Evolutionary conservation across 129 eudicot genomes (phyloP), one percentile per base, ranked within the genome.

Genomic region (Lactuca sativa): DNA sequence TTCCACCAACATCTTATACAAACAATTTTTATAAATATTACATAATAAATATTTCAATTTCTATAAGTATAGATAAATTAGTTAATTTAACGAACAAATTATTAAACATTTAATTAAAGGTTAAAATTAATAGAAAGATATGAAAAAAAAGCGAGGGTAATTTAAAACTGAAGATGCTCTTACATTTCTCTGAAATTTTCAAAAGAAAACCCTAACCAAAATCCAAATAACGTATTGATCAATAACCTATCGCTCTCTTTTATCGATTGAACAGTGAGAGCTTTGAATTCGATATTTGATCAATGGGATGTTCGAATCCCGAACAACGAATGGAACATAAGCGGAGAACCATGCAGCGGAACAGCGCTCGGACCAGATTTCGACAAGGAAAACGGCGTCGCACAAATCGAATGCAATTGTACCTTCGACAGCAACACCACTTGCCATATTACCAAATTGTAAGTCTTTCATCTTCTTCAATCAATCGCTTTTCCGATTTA

Each of bases 331-430:
- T 81, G 85, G 83, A 82, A 82, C 60, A 73, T 82, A 68, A 84
- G 85, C 33, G 89, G 89, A 55, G 85, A 84, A 44, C 85, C 85
- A 6, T 84, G 89, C 74, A 77, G 65, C 32, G 89, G 89, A 44
- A 62, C 77, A 48, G 89, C 86, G 40, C 76, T 84, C 17, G 78
- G 82, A 18, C 69, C 58, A 33, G 56, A 62, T 34, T 64, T 56
- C 14, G 76, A 76, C 44, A 15, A 7, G 59, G 44, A 6, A 6
- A 48, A 62, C 71, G 61, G 70, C 74, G 77, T 78, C 53, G 84
- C 89, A 61, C 71, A 74, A 14, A 81, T 84, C 47, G 79, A 73
- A 78, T 84, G 86, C 73, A 54, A 84, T 36, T 84, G 89, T 48
- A 32, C 76, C 58, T 84, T 30, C 17, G 58, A 73, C 62, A 74